Evolutionary conservation across 139 green algal genomes (phyloP).

Genomic region (Closterium sp.): DNA sequence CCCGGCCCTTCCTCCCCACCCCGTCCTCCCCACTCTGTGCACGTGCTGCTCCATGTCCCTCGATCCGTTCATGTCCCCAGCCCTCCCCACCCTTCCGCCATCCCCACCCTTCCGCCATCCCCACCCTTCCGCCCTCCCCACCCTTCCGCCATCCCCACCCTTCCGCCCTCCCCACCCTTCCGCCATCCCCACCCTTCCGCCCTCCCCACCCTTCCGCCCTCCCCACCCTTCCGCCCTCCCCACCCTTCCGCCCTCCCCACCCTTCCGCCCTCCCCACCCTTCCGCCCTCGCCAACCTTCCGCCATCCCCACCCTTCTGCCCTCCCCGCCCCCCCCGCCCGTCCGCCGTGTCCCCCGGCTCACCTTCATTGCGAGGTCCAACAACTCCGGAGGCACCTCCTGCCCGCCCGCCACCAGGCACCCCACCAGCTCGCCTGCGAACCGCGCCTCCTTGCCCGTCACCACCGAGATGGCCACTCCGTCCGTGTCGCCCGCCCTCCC

Average conservation of each 20-base stretch:
- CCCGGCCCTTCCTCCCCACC: too few species aligned
- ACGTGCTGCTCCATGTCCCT: too few species aligned
- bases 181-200: too few species aligned
- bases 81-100: too few species aligned
- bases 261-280: constrained; percentile 60
- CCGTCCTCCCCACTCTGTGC: constrained; percentile 91
- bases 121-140: too few species aligned
- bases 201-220: too few species aligned
- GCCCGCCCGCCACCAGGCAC: constrained; percentile 67
- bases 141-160: too few species aligned
- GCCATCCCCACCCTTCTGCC: constrained; percentile 86
- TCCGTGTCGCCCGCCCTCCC: constrained; percentile 91
- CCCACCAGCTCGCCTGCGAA: constrained; percentile 74
- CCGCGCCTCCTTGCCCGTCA: constrained; percentile 61
- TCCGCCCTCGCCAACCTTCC: constrained; percentile 81
- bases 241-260: constrained; percentile 73
- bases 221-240: constrained; percentile 65
- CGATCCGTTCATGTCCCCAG: constrained; percentile 82
- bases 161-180: too few species aligned
- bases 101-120: too few species aligned
- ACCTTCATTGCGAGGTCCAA: constrained; percentile 50
- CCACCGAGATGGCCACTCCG: constrained; percentile 78
- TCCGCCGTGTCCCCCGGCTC: constrained; percentile 90
- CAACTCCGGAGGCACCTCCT: constrained; percentile 68
- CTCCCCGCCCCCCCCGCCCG: constrained; percentile 63